These are phyloP conservation scores for Trametes maxima DNA, from an alignment of 768 basidiomycete genomes.

Conservation along the genomic window DNA sequence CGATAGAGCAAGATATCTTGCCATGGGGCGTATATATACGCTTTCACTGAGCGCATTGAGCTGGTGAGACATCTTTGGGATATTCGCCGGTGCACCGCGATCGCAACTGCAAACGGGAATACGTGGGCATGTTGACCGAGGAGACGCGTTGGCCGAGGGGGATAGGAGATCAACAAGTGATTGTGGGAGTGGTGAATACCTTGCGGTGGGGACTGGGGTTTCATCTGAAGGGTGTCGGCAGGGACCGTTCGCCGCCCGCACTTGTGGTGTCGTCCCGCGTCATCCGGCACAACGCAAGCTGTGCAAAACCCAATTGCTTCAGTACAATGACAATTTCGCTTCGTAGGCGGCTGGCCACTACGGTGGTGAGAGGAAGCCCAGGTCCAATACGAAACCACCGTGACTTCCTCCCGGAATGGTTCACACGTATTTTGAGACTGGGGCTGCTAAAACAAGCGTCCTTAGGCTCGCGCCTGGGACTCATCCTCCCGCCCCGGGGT, in stretches of 20 bases:
- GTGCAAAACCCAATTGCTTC: neutral
- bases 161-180: neutral
- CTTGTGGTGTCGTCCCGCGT: neutral
- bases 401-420: too few species aligned
- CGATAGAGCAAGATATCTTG: neutral
- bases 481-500: neutral
- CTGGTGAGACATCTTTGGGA: conserved; percentile 4
- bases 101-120: neutral
- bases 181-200: neutral
- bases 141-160: neutral
- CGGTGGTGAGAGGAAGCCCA: neutral
- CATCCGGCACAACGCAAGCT: neutral
- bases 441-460: neutral
- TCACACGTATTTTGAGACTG: neutral
- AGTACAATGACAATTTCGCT: neutral
- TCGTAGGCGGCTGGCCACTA: neutral
- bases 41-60: neutral
- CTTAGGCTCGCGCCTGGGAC: neutral
- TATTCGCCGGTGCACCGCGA: neutral
- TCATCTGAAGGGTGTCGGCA: neutral
- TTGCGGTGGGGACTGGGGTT: neutral
- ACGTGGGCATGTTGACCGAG: neutral
- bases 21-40: conserved; percentile 8
- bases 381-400: neutral
- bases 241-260: neutral